Conservation (phyloP, 2,329 filamentous ascomycete genomes). For the Cadophora malorum region DNA sequence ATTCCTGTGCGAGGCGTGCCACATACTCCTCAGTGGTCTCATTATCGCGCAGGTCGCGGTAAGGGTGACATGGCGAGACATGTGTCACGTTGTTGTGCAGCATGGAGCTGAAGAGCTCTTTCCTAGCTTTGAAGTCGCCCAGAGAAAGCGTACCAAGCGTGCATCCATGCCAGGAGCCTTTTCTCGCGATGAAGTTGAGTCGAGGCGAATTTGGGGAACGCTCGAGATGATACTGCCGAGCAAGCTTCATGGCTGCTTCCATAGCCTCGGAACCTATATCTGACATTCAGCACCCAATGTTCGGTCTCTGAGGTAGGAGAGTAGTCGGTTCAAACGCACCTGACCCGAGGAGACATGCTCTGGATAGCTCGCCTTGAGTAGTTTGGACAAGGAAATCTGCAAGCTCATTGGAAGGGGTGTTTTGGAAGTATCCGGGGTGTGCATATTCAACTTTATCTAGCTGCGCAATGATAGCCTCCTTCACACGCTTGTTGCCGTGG, state of each 20-base stretch:
- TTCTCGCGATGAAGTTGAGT: slow-evolving; percentile 60
- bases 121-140: slow-evolving; percentile 60
- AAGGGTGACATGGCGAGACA: slow-evolving; percentile 66
- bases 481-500: slow-evolving; percentile 63
- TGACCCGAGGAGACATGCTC: neutral
- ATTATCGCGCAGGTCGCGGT: slow-evolving; percentile 55
- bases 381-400: neutral
- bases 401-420: neutral
- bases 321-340: neutral
- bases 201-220: slow-evolving; percentile 38
- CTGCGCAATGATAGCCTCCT: slow-evolving; percentile 56
- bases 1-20: slow-evolving; percentile 59
- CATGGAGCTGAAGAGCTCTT: slow-evolving; percentile 60
- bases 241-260: slow-evolving; percentile 47
- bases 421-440: neutral
- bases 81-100: slow-evolving; percentile 57
- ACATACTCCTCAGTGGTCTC: slow-evolving; percentile 62
- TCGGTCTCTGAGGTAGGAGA: neutral
- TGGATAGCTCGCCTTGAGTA: neutral
- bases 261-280: slow-evolving; percentile 22
- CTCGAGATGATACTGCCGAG: slow-evolving; percentile 58
- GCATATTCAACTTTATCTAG: slow-evolving; percentile 23
- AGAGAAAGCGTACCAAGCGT: slow-evolving; percentile 65
- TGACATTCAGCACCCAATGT: neutral
- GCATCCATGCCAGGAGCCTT: slow-evolving; percentile 70